These are phyloP conservation scores for Nigrospora sphaerica DNA, from an alignment of 2,329 filamentous ascomycete genomes.

Conservation along the genomic window DNA sequence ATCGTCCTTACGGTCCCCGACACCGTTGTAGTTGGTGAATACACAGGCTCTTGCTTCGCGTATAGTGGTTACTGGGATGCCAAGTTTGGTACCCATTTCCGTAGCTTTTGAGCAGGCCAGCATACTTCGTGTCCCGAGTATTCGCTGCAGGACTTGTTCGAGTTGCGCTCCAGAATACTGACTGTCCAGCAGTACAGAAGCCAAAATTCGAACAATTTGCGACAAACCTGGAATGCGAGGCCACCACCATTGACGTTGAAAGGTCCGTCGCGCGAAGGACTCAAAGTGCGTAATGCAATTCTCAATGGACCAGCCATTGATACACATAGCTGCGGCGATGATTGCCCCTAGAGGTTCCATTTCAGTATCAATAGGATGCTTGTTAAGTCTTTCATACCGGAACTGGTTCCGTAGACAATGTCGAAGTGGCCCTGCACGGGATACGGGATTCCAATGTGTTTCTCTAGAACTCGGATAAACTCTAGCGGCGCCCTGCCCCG, in stretches of 20 bases:
- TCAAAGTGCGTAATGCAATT: conserved; percentile 1
- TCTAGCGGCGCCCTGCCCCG: conserved; percentile 15
- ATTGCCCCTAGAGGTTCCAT: background rate
- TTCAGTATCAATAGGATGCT: background rate
- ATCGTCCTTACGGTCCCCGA: conserved; percentile 1
- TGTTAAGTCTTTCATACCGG: conserved; percentile 7
- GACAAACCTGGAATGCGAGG: conserved; percentile 5
- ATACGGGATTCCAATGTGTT: conserved; percentile 8
- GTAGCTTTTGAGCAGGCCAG: conserved; percentile 6
- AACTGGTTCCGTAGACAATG: conserved; percentile 14
- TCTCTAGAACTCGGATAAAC: conserved; percentile 12
- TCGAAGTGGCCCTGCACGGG: conserved; percentile 17
- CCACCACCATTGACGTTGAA: background rate
- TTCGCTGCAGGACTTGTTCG: conserved; percentile 6
- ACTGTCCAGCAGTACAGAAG: background rate
- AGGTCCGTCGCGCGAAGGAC: background rate
- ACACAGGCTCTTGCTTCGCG: conserved; percentile 10
- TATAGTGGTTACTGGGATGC: conserved; percentile 13
- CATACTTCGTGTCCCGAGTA: conserved; percentile 6
- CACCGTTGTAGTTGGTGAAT: conserved; percentile 15
- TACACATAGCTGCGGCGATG: background rate
- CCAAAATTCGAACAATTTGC: background rate
- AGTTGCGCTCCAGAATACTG: background rate
- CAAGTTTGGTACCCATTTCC: conserved; percentile 11
- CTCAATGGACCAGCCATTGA: background rate